phyloP scores from a whole-genome alignment of 1,139 yeast species.

The Scheffersomyces titani region DNA sequence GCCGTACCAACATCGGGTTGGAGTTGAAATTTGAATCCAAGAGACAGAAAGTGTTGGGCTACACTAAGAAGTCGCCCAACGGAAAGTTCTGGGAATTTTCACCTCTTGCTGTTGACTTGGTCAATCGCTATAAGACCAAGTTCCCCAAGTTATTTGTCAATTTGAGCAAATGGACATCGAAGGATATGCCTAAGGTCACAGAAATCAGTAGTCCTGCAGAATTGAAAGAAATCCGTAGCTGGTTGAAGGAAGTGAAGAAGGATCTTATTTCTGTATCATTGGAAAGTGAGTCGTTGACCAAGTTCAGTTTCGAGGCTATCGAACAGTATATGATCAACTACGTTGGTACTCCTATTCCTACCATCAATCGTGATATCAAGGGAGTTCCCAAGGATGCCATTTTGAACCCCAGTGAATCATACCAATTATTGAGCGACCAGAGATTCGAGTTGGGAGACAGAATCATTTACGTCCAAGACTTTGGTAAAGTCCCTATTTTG shows the following conservation, averaged over 20 bases:
- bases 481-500: conserved; percentile 87
- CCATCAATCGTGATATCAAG: conserved; percentile 58
- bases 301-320: conserved; percentile 63
- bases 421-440: conserved; percentile 73
- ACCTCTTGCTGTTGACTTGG: conserved; percentile 66
- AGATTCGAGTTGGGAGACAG: conserved; percentile 86
- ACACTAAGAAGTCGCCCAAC: conserved; percentile 55
- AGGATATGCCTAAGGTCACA: conserved; percentile 30
- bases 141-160: conserved; percentile 64
- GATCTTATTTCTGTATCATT: conserved; percentile 66
- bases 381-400: conserved; percentile 88
- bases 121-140: conserved; percentile 58
- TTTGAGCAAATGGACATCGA: conserved; percentile 25
- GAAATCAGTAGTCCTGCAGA: conserved; percentile 30
- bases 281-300: conserved; percentile 78
- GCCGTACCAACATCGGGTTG: conserved; percentile 75
- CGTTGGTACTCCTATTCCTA: conserved; percentile 40
- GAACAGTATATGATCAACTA: conserved; percentile 63
- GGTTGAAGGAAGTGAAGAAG: conserved; percentile 60
- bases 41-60: conserved; percentile 85
- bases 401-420: conserved; percentile 73
- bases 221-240: conserved; percentile 47
- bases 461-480: conserved; percentile 79
- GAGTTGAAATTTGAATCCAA: conserved; percentile 81
- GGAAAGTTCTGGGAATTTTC: conserved; percentile 84